Percentiles rank a stretch among this genome's conserved stretches.
phyloP scores from a whole-genome alignment of 1,284 basidiomycete species.

The Termitomyces sp. region DNA sequence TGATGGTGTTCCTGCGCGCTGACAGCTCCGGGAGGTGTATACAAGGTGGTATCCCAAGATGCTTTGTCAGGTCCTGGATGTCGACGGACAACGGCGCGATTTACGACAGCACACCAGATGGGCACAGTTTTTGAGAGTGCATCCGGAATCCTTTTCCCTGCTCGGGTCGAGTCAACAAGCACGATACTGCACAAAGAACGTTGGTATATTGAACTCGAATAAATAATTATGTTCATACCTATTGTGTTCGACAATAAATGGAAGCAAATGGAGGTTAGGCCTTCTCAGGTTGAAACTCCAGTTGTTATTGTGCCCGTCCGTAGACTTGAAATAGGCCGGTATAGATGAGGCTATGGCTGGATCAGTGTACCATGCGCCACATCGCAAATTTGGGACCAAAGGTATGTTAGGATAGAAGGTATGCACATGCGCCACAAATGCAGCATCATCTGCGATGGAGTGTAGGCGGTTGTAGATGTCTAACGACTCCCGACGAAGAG shows the following conservation, averaged over 20 bases:
- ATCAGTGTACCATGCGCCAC: conserved; percentile 92
- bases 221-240: conserved; percentile 43
- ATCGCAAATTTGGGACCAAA: conserved; percentile 84
- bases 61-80: conserved; percentile 22
- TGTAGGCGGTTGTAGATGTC: conserved; percentile 85
- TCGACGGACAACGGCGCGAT: conserved; percentile 53
- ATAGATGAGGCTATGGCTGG: conserved; percentile 47
- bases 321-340: conserved; percentile 93
- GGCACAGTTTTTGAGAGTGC: conserved; percentile 93
- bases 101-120: conserved; percentile 93
- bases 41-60: conserved; percentile 51
- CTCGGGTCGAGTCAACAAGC: conserved; percentile 88
- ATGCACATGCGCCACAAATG: conserved; percentile 62
- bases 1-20: conserved; percentile 71
- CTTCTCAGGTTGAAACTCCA: conserved; percentile 87
- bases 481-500: conserved; percentile 60
- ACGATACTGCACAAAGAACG: conserved; percentile 52
- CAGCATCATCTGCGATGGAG: conserved; percentile 75
- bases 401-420: conserved; percentile 54
- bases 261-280: conserved; percentile 80
- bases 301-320: conserved; percentile 87
- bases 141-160: conserved; percentile 94
- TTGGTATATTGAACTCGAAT: neutral
- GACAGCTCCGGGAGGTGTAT: conserved; percentile 61
- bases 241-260: conserved; percentile 45